Base-by-base conservation (phyloP, 164 flowering plant genomes). In the Vitis amurensis region DNA sequence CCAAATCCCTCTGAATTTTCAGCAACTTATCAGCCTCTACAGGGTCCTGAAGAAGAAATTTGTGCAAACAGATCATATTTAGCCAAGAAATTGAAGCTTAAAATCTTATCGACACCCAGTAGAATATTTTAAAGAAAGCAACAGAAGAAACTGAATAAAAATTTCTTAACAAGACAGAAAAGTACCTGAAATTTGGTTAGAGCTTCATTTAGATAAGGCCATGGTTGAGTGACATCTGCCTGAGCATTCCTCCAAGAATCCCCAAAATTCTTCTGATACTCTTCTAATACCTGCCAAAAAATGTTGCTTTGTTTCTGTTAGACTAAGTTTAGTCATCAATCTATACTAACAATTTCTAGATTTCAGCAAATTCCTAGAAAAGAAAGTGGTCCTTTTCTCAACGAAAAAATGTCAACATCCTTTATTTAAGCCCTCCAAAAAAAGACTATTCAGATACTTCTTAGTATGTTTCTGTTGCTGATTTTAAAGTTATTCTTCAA, bases 21-120 rank as follows among this genome's bases (percentile, higher is more conserved):
- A 96, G 66, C 77, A 96, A 79, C 85, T 93, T 96, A 75, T 96
- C 99, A 76, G 99, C 99, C 78, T 96, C 98, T 47, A 93, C 97
- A 69, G 99, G 99, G 68, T 93, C 99, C 98, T 96, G 81, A 59
- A 74, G 3, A 59, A 60, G 16, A 51, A 53, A 2, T 12, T 37
- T 37, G 27, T 23, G 44, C 44, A 37, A 37, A 37, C 44, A 37
- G 44, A 37, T 37, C 58, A 56, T 8, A 47, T 66, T 0, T 19
- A 17, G 27, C 27, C 27, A 9, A 59, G 6, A 50, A n/a, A 49
- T 23, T 37, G 12, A 6, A 37, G 7, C 44, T 37, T 23, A 23
- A 23, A 37, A 37, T 37, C 44, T 37, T 23, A 23, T 23, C 27
- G 27, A 37, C 44, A 37, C 6, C 44, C 44, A 37, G 7, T 37